phyloP scores from a whole-genome alignment of 352 stramenopile species.

The Nothophytophthora sp. region DNA sequence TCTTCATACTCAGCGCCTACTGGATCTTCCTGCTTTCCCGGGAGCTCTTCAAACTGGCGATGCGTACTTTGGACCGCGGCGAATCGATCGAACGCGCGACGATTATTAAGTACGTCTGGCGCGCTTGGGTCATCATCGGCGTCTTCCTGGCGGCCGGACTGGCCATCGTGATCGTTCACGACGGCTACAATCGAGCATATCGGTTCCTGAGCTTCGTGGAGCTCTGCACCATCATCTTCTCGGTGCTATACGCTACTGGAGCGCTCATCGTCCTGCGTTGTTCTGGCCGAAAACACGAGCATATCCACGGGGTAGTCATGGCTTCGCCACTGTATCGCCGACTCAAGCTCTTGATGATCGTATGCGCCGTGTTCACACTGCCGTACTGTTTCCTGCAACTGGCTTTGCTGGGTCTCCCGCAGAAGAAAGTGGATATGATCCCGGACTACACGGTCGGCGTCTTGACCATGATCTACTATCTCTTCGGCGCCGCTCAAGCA shows the following conservation, averaged over 20 bases:
- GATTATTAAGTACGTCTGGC: constrained; percentile 48
- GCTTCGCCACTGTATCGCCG: constrained; percentile 65
- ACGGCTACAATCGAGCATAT: constrained; percentile 54
- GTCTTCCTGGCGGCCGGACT: constrained; percentile 37
- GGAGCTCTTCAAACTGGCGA: constrained; percentile 65
- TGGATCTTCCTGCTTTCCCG: constrained; percentile 62
- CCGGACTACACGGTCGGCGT: constrained; percentile 59
- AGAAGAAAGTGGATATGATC: constrained; percentile 41
- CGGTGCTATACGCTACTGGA: constrained; percentile 42
- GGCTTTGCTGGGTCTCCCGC: constrained; percentile 37
- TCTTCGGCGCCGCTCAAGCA: constrained; percentile 61
- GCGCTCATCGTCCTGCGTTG: constrained; percentile 43
- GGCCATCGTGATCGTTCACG: constrained; percentile 42
- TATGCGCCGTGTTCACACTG: constrained; percentile 64
- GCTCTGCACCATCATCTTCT: constrained; percentile 44
- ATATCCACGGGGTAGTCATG: constrained; percentile 68
- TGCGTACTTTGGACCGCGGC: constrained; percentile 57
- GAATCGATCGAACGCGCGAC: constrained; percentile 43
- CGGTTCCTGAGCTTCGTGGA: constrained; percentile 60
- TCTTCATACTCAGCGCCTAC: constrained; percentile 66
- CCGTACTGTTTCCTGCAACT: constrained; percentile 66
- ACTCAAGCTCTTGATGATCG: constrained; percentile 70
- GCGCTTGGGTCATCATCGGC: constrained; percentile 30
- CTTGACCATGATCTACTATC: constrained; percentile 64
- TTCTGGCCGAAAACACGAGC: constrained; percentile 64